Base-by-base conservation (phyloP, 768 basidiomycete species). In the Phallus indusiatus region DNA sequence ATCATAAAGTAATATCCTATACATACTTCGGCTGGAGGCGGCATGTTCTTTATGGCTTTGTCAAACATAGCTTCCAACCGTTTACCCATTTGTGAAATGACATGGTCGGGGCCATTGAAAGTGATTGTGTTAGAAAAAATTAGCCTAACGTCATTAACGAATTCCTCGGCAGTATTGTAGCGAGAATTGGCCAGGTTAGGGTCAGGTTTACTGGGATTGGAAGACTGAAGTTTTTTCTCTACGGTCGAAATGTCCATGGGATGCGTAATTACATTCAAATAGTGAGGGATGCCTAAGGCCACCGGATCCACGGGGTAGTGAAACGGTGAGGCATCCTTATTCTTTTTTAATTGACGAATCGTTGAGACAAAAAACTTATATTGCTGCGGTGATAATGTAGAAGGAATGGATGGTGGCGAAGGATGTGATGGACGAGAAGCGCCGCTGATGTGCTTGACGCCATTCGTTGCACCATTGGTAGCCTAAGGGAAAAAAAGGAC, bases 181-280 rank as follows among this genome's bases (percentile, higher is more conserved):
- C 86, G 85, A n/a, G 86, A 87, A 61, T 88, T 88, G 57, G 75
- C 71, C 4, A 76, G 73, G 67, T 86, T 88, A 24, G 77, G 71
- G 61, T 90, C 90, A 14, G 83, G 88, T 67, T 90, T 93, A 55
- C 74, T 65, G 1, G 88, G 85, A 66, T 91, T 94, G 14, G 90
- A 90, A 0, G 87, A 82, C 35, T 64, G 66, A 47, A 98, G 77
- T 73, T 97, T 96, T 66, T 82, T 82, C 73, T 98, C 95, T 60
- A 97, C 82, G 48, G 95, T 96, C 2, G 84, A 79, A 50, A 99
- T 80, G 69, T 98, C 96, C 91, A 97, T 97, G 0, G 96, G 96
- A 24, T 79, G 81, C 67, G 85, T 90, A 73, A 99, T 82, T 68
- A 98, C 83, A 49, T 78, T 78, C 36, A 81, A 81, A 66, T 99